Evolutionary conservation across 129 eudicot species (phyloP).

Genomic region (Saussurea involucrata): DNA sequence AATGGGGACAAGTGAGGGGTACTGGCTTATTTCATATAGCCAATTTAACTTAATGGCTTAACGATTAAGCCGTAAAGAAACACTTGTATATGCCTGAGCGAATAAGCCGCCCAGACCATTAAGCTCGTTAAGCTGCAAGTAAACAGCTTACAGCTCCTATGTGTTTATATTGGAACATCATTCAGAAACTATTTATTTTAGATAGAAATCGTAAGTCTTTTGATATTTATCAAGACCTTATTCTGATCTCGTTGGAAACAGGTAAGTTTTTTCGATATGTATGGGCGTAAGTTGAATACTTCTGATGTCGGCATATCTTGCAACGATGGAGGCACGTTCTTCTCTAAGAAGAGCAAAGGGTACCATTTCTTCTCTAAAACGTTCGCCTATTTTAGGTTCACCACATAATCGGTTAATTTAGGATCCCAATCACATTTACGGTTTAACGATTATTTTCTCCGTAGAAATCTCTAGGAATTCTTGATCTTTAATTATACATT

Average conservation of each 20-base stretch:
- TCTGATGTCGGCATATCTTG: conserved; percentile 89
- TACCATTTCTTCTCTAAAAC: conserved; percentile 1
- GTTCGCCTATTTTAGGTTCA: neutral
- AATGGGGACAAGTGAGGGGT: too few relatives aligned
- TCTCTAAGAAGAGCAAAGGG: conserved; percentile 73
- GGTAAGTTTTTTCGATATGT: conserved; percentile 91
- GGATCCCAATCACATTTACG: neutral
- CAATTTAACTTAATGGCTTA: too few relatives aligned
- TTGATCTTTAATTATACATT: neutral
- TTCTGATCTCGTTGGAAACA: conserved; percentile 20
- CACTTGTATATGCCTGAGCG: too few relatives aligned
- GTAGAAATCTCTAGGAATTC: neutral
- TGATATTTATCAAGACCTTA: neutral
- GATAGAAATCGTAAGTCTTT: neutral
- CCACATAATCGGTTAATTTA: neutral
- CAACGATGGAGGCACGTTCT: conserved; percentile 71
- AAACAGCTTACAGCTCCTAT: too few relatives aligned
- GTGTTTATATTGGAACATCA: neutral
- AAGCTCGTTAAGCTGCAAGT: too few relatives aligned
- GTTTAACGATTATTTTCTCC: neutral
- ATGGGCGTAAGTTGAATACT: conserved; percentile 77
- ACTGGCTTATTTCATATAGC: too few relatives aligned
- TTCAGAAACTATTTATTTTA: neutral
- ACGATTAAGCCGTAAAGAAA: too few relatives aligned
- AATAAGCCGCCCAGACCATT: too few relatives aligned